Percentiles rank a stretch among this genome's conserved stretches.
Conservation (phyloP, 805 yeast genomes). For the Cyberlindnera meyerae region DNA sequence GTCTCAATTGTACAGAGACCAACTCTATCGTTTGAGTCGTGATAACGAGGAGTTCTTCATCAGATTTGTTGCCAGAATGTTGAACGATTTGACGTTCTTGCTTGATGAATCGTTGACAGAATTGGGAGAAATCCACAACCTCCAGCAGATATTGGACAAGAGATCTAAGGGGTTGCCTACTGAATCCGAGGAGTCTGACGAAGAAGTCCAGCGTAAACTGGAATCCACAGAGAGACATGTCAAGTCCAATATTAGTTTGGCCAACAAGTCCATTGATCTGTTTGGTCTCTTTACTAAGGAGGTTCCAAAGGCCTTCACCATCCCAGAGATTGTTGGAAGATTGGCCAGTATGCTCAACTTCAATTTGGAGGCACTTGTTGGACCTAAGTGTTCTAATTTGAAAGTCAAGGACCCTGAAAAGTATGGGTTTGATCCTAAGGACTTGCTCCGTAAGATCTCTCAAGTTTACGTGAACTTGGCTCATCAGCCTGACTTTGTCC, state of each 20-base stretch:
- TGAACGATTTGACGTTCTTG: constrained; percentile 89
- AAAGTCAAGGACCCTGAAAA: constrained; percentile 81
- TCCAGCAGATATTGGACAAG: constrained; percentile 58
- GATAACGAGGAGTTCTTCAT: constrained; percentile 79
- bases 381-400: constrained; percentile 87
- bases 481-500: constrained; percentile 56
- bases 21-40: constrained; percentile 62
- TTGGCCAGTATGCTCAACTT: constrained; percentile 94
- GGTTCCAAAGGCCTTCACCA: constrained; percentile 79
- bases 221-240: constrained; percentile 70
- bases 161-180: constrained; percentile 31
- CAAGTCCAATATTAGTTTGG: constrained; percentile 72
- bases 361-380: constrained; percentile 87
- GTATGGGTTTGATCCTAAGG: constrained; percentile 78
- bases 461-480: constrained; percentile 74
- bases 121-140: constrained; percentile 68
- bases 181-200: constrained; percentile 47
- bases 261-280: constrained; percentile 75
- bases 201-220: constrained; percentile 56
- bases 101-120: constrained; percentile 86
- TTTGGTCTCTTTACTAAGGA: constrained; percentile 80
- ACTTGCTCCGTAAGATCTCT: constrained; percentile 61
- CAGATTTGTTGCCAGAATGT: constrained; percentile 87
- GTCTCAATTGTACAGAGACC: constrained; percentile 59
- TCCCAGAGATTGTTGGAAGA: constrained; percentile 88